Base-by-base conservation (phyloP, 257 asterid genomes). In the Ballota nigra region DNA sequence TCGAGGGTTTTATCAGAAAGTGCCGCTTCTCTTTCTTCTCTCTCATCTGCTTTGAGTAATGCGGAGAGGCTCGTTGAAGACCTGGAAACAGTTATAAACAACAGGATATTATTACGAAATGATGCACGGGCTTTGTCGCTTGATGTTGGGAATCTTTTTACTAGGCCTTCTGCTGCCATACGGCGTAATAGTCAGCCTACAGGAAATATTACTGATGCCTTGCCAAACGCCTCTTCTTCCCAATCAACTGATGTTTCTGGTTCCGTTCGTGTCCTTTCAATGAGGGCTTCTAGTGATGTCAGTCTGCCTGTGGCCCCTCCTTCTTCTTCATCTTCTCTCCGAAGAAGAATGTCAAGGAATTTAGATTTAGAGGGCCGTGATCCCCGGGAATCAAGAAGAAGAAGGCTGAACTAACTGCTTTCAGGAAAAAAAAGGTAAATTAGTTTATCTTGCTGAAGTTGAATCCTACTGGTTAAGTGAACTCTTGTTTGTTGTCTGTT, bases 1-100 rank as follows among this genome's bases (percentile, higher is more conserved):
- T 84, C 96, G 4, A 87, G 94, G 74, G 88, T 86, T 3, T 71
- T 87, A 57, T 82, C 97, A 12, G 97, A 92, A 75, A 89, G 87
- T 68, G 86, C 91, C 56, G 87, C 96, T 41, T 90, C 96, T 6
- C 90, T 90, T 72, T 80, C 95, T 72, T 78, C 87, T 31, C 89
- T 89, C 58, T 87, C 97, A 7, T 85, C 96, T 56, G 97, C 90
- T 58, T 56, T 87, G 72, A 89, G 74, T 76, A 78, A 82, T 70
- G 94, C 95, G 6, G 94, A 86, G 65, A 87, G 94, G 79, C 77
- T 89, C 13, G 89, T 89, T 66, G 96, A 85, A 75, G 94, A 86
- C 73, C 83, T 93, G 63, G 96, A 88, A 76, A 80, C 91, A 12
- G 87, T 80, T 71, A 78, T 92, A 23, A 81, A 79, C 71, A 75